Percentiles rank a stretch among this genome's conserved stretches.
These are phyloP conservation scores for Fusarium sp. DNA, from an alignment of 2,329 filamentous ascomycete genomes.

Conservation along the genomic window DNA sequence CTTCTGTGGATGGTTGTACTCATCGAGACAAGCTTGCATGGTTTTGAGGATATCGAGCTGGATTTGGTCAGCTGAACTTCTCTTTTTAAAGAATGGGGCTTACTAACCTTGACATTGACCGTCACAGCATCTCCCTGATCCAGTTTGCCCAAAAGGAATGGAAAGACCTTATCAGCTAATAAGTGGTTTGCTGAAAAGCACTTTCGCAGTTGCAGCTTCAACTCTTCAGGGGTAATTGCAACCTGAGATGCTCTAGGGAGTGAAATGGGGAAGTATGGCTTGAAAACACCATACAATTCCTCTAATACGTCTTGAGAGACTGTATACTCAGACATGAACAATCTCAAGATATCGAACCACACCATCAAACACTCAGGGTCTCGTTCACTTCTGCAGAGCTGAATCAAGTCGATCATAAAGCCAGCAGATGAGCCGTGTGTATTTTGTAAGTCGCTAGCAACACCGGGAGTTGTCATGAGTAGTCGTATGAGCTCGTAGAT, in stretches of 20 bases:
- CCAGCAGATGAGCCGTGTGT: slow-evolving; percentile 54
- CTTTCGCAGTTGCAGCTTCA: slow-evolving; percentile 62
- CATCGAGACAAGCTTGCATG: slow-evolving; percentile 61
- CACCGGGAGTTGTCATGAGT: slow-evolving; percentile 55
- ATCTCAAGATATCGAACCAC: slow-evolving; percentile 64
- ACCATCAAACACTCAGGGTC: slow-evolving; percentile 66
- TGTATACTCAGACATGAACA: slow-evolving; percentile 57
- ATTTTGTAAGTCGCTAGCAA: slow-evolving; percentile 56
- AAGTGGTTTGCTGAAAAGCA: slow-evolving; percentile 64
- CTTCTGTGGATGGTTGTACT: slow-evolving; percentile 58
- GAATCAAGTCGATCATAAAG: slow-evolving; percentile 61
- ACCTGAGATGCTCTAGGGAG: slow-evolving; percentile 61
- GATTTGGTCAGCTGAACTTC: slow-evolving; percentile 7
- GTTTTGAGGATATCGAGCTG: slow-evolving; percentile 66
- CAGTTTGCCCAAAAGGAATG: slow-evolving; percentile 66
- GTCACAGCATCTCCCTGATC: slow-evolving; percentile 68
- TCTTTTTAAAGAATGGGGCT: neutral
- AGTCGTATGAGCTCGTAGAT: slow-evolving; percentile 60
- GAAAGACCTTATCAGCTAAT: slow-evolving; percentile 58
- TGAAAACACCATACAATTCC: slow-evolving; percentile 64
- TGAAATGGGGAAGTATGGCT: slow-evolving; percentile 70
- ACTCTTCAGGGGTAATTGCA: slow-evolving; percentile 64
- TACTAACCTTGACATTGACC: slow-evolving; percentile 63
- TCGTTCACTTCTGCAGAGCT: slow-evolving; percentile 63
- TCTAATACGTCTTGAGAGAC: slow-evolving; percentile 58